phyloP scores from a whole-genome alignment of 2,329 filamentous ascomycete species.

The Beauveria brongniartii region DNA sequence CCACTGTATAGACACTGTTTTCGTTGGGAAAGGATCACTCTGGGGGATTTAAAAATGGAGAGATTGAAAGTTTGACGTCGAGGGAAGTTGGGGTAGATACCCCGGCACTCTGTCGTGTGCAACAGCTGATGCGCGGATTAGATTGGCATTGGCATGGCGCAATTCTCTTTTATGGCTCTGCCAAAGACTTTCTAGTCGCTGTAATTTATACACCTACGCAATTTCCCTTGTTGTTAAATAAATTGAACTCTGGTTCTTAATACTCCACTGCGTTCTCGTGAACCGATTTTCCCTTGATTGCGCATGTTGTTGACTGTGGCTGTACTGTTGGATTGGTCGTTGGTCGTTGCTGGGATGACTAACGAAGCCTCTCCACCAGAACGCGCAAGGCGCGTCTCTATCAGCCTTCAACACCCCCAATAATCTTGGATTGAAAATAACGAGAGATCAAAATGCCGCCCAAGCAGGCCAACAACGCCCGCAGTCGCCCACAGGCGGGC shows the following conservation, averaged over 20 bases:
- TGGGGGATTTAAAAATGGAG: conserved; percentile 31
- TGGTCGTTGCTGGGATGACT: not conserved
- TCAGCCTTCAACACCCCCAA: not conserved
- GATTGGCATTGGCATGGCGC: conserved; percentile 43
- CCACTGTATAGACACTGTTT: conserved; percentile 35
- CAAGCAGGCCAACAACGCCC: conserved; percentile 29
- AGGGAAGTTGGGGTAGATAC: conserved; percentile 35
- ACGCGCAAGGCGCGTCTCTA: not conserved
- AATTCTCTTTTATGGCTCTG: conserved; percentile 35
- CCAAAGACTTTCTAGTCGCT: conserved; percentile 43
- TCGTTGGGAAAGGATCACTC: conserved; percentile 18
- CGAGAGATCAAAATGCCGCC: conserved; percentile 31
- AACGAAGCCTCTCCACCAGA: conserved; percentile 2
- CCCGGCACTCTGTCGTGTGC: conserved; percentile 29
- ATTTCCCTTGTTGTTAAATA: conserved; percentile 37
- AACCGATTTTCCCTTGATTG: not conserved
- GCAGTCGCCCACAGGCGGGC: conserved; percentile 27
- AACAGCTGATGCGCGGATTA: conserved; percentile 37
- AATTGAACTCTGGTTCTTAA: conserved; percentile 19
- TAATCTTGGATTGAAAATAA: not conserved
- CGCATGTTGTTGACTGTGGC: not conserved
- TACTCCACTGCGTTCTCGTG: conserved; percentile 23
- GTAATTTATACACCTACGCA: conserved; percentile 57
- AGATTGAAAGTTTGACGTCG: conserved; percentile 38
- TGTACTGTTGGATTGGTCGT: not conserved